Percentiles rank a stretch among this genome's conserved stretches.
phyloP scores from a whole-genome alignment of 2,329 filamentous ascomycete genomes.

The Aureobasidium pullulans region DNA sequence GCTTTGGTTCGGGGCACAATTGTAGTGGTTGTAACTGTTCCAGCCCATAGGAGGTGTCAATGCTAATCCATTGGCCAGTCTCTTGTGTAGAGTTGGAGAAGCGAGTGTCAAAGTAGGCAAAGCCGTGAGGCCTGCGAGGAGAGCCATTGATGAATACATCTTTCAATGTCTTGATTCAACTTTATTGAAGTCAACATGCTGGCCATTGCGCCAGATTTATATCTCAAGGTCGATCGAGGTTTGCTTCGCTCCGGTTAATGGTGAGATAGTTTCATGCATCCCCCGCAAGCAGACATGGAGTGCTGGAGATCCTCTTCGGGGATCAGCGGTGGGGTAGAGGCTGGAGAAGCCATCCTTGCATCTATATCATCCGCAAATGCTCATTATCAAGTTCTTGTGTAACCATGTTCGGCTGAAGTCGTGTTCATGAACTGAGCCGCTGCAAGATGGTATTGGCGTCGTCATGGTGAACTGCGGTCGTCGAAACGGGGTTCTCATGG shows the following conservation, averaged over 20 bases:
- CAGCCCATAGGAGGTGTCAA: slow-evolving; percentile 29
- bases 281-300: not conserved
- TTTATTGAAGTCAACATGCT: too few relatives aligned
- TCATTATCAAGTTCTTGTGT: not conserved
- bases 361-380: not conserved
- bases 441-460: not conserved
- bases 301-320: not conserved
- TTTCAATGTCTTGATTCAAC: not conserved
- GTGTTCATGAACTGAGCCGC: not conserved
- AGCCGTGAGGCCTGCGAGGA: not conserved
- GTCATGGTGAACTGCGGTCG: not conserved
- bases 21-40: slow-evolving; percentile 54
- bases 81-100: not conserved
- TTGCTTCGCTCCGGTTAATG: not conserved
- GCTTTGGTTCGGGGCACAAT: slow-evolving; percentile 41
- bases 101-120: not conserved
- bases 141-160: not conserved
- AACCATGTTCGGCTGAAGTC: slow-evolving; percentile 62
- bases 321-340: not conserved
- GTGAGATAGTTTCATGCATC: not conserved
- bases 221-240: not conserved
- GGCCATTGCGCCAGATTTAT: not conserved
- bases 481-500: not conserved
- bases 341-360: not conserved
- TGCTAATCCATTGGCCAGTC: slow-evolving; percentile 13